Conservation (phyloP, 2,329 filamentous ascomycete genomes). For the Arachnopeziza araneosa region DNA sequence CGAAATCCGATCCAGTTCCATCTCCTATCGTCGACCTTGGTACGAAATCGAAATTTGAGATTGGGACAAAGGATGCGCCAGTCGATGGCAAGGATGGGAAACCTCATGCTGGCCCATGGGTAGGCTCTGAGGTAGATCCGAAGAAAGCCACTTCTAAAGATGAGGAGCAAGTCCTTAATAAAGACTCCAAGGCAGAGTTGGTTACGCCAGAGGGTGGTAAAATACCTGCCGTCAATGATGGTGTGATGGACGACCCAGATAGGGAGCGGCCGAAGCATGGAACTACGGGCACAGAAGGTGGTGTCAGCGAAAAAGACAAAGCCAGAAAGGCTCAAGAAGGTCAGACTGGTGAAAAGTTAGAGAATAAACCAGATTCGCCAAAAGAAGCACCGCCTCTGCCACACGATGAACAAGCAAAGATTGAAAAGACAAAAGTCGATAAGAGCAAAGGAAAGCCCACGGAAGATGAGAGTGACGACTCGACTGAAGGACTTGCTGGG, state of each 20-base stretch:
- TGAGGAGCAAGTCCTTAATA: conserved; percentile 15
- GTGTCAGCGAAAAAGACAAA: conserved; percentile 83
- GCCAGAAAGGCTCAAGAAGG: conserved; percentile 63
- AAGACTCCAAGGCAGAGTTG: conserved; percentile 46
- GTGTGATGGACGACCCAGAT: conserved; percentile 89
- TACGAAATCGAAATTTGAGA: conserved; percentile 29
- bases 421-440: conserved; percentile 38
- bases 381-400: conserved; percentile 81
- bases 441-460: conserved; percentile 25
- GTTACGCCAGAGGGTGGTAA: conserved; percentile 53
- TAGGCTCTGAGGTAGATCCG: conserved; percentile 52
- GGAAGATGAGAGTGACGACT: conserved; percentile 33
- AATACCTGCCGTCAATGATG: conserved; percentile 62
- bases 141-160: conserved; percentile 23
- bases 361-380: conserved; percentile 75
- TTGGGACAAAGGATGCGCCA: conserved; percentile 72
- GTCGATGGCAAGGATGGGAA: conserved; percentile 92
- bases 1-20: conserved; percentile 17
- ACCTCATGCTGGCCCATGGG: conserved; percentile 80
- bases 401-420: conserved; percentile 71
- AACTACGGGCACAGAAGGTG: conserved; percentile 82
- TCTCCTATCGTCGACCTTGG: conserved; percentile 21
- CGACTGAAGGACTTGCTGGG: conserved; percentile 34
- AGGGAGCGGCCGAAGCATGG: conserved; percentile 72
- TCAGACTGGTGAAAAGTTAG: conserved; percentile 56